Conservation (phyloP, 2,329 filamentous ascomycete genomes). For the Aspergillus tamarii region DNA sequence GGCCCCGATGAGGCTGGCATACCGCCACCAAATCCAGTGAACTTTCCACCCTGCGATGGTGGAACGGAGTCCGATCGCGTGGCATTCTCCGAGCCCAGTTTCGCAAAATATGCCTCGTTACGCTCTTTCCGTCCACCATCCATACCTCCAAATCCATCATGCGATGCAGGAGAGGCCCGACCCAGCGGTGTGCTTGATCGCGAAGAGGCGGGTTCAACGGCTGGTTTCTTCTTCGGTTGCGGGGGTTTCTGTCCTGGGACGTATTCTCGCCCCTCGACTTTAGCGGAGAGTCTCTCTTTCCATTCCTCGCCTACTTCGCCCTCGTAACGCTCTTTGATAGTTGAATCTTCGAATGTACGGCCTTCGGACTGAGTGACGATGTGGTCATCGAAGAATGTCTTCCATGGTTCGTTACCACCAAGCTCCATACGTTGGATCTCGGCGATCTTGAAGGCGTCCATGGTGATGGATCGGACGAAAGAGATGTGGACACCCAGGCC, state of each 20-base stretch:
- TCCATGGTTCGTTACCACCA: conserved; percentile 88
- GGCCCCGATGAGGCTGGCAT: conserved; percentile 56
- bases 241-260: conserved; percentile 68
- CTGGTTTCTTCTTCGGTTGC: conserved; percentile 42
- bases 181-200: conserved; percentile 33
- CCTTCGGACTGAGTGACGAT: conserved; percentile 68
- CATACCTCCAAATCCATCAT: conserved; percentile 27
- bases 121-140: conserved; percentile 60
- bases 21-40: conserved; percentile 83
- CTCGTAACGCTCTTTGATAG: conserved; percentile 87
- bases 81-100: conserved; percentile 81
- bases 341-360: conserved; percentile 79
- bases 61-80: conserved; percentile 72
- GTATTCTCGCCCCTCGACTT: conserved; percentile 86
- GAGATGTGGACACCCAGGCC: conserved; percentile 97
- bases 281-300: conserved; percentile 85
- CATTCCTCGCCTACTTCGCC: conserved; percentile 91
- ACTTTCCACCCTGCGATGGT: conserved; percentile 91
- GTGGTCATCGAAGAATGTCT: conserved; percentile 79
- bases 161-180: conserved; percentile 29
- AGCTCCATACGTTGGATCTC: conserved; percentile 94
- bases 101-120: conserved; percentile 90
- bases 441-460: conserved; percentile 94
- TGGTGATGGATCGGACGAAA: conserved; percentile 95
- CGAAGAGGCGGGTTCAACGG: conserved; percentile 33